Percentiles rank a stretch among this genome's conserved stretches.
These are phyloP conservation scores for Aspergillus biplanus DNA, from an alignment of 495 filamentous ascomycete species.

Conservation along the genomic window DNA sequence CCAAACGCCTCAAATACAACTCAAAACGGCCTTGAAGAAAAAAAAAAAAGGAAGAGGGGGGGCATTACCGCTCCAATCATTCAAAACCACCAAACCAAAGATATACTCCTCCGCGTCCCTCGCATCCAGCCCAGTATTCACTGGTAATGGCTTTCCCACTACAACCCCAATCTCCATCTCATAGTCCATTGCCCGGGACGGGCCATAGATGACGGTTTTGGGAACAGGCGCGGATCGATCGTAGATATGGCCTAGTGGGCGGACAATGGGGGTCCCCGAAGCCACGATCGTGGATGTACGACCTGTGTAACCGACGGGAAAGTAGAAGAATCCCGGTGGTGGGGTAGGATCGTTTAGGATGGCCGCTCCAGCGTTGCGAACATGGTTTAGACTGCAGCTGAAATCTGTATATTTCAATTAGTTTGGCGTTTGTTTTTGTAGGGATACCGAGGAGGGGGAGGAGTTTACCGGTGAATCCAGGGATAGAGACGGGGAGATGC, in stretches of 20 bases:
- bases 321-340: constrained; percentile 39
- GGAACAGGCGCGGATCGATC: constrained; percentile 27
- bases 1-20: not conserved
- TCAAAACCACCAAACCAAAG: constrained; percentile 85
- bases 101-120: constrained; percentile 67
- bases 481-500: constrained; percentile 77
- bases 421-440: not conserved
- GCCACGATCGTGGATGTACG: constrained; percentile 72
- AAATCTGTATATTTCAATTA: constrained; percentile 57
- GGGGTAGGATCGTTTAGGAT: constrained; percentile 41
- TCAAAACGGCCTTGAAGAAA: not conserved
- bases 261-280: constrained; percentile 67
- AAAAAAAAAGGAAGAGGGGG: not conserved
- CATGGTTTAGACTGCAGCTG: constrained; percentile 54
- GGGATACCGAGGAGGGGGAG: not conserved
- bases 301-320: constrained; percentile 65
- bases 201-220: constrained; percentile 49
- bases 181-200: constrained; percentile 69
- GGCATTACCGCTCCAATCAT: constrained; percentile 79
- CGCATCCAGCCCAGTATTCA: constrained; percentile 25
- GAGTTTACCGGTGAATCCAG: constrained; percentile 62
- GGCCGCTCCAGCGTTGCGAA: constrained; percentile 33
- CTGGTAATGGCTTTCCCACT: constrained; percentile 50
- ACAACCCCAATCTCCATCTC: constrained; percentile 85
- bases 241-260: constrained; percentile 76